These are phyloP conservation scores for Starmera dryadoides DNA, from an alignment of 805 yeast species.

Conservation along the genomic window DNA sequence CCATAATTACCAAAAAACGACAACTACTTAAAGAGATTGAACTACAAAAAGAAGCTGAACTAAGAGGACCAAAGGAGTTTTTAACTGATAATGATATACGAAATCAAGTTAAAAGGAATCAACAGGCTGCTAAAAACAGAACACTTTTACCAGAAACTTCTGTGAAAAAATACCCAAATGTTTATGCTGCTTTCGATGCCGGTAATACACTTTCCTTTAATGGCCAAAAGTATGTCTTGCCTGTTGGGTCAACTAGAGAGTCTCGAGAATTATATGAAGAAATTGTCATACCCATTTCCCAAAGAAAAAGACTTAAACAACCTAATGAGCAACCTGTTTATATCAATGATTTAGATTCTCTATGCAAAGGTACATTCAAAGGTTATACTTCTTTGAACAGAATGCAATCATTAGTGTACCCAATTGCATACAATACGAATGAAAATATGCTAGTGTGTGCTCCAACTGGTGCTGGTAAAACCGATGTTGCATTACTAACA, in stretches of 20 bases:
- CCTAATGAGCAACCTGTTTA: slow-evolving; percentile 41
- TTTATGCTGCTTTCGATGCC: slow-evolving; percentile 62
- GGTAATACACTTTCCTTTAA: slow-evolving; percentile 67
- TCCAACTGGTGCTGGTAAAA: slow-evolving; percentile 97
- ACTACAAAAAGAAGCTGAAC: slow-evolving; percentile 12
- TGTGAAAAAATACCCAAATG: slow-evolving; percentile 73
- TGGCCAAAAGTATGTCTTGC: slow-evolving; percentile 76
- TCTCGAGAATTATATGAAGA: slow-evolving; percentile 67
- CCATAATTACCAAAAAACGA: slow-evolving; percentile 41
- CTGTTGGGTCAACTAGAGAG: slow-evolving; percentile 69
- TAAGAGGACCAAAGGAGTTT: slow-evolving; percentile 22
- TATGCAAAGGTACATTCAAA: slow-evolving; percentile 80
- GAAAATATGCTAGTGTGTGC: slow-evolving; percentile 96
- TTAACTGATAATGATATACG: slow-evolving; percentile 50
- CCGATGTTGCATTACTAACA: slow-evolving; percentile 83
- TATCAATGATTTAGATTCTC: slow-evolving; percentile 58
- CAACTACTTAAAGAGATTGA: slow-evolving; percentile 19
- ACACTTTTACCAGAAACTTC: slow-evolving; percentile 38
- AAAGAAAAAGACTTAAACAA: slow-evolving; percentile 32
- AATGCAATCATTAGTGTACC: slow-evolving; percentile 86
- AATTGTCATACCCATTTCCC: slow-evolving; percentile 73
- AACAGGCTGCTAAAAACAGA: slow-evolving; percentile 39
- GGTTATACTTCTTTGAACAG: slow-evolving; percentile 73
- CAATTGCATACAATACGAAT: slow-evolving; percentile 87
- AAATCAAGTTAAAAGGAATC: slow-evolving; percentile 43